phyloP scores from a whole-genome alignment of 345 rosid species.

The Citrus cavaleriei region DNA sequence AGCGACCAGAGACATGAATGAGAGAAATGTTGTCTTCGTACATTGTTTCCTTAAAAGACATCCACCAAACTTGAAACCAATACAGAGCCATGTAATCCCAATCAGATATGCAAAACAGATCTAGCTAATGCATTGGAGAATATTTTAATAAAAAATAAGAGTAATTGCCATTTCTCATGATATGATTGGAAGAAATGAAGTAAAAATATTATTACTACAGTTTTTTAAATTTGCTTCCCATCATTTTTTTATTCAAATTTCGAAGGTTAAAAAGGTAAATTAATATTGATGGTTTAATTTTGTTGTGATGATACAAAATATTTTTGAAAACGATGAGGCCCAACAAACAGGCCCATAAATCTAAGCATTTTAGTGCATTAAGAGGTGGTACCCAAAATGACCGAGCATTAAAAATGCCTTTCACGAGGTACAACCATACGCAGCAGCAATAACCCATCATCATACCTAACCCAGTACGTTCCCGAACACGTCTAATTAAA shows the following conservation, averaged over 20 bases:
- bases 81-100: neutral
- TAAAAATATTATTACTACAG: too few relatives aligned
- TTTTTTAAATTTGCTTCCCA: too few relatives aligned
- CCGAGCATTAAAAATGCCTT: neutral
- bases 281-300: too few relatives aligned
- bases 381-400: neutral
- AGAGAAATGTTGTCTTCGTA: neutral
- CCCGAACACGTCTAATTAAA: too few relatives aligned
- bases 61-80: neutral
- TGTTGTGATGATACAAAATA: too few relatives aligned
- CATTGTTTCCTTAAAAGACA: neutral
- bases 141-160: too few relatives aligned
- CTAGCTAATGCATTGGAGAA: neutral
- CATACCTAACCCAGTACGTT: too few relatives aligned
- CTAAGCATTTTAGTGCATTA: neutral
- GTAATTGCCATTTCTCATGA: too few relatives aligned
- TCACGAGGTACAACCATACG: neutral
- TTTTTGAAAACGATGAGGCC: neutral
- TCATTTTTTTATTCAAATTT: too few relatives aligned
- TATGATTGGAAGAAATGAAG: too few relatives aligned
- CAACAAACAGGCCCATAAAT: neutral
- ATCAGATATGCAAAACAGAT: neutral
- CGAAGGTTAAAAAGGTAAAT: too few relatives aligned
- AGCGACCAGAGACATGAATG: neutral
- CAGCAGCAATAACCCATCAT: neutral